phyloP scores from a whole-genome alignment of 805 yeast species.

The Metschnikowia kofuensis region DNA sequence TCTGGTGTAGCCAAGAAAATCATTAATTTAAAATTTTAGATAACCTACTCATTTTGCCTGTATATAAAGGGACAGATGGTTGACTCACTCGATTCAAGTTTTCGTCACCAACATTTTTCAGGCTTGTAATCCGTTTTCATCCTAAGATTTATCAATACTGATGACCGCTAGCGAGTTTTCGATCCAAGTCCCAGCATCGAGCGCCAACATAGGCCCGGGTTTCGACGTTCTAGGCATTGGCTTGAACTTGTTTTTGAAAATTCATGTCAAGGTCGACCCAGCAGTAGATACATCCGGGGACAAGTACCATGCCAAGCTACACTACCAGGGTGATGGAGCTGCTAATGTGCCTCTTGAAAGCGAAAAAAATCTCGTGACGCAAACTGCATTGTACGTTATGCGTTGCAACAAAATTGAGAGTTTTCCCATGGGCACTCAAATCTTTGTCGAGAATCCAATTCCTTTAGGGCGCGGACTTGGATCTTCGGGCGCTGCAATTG shows the following conservation, averaged over 20 bases:
- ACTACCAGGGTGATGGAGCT: conserved; percentile 81
- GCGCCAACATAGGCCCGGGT: conserved; percentile 98
- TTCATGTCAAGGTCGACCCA: conserved; percentile 65
- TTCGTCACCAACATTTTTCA: too few relatives aligned
- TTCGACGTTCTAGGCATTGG: conserved; percentile 96
- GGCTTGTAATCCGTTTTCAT: too few relatives aligned
- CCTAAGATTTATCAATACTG: too few relatives aligned
- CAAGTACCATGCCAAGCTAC: conserved; percentile 64
- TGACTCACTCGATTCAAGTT: not conserved
- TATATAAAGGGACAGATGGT: not conserved
- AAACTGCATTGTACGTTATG: conserved; percentile 88
- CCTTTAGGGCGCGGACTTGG: conserved; percentile 97
- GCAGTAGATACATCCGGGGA: conserved; percentile 47
- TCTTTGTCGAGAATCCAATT: conserved; percentile 84
- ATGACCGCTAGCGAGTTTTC: conserved; percentile 41
- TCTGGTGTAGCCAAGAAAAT: not conserved
- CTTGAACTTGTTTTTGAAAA: conserved; percentile 66
- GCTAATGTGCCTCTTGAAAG: conserved; percentile 73
- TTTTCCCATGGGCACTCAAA: conserved; percentile 81
- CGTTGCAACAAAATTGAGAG: conserved; percentile 72
- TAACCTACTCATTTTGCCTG: not conserved
- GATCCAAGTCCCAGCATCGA: conserved; percentile 88
- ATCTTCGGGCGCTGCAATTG: conserved; percentile 97
- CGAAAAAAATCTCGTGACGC: conserved; percentile 81
- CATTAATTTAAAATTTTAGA: too few relatives aligned